Evolutionary conservation across 2,329 filamentous ascomycete species (phyloP), one percentile per base, ranked within the genome.

Genomic region (Lecanoromycetidae sp.): DNA sequence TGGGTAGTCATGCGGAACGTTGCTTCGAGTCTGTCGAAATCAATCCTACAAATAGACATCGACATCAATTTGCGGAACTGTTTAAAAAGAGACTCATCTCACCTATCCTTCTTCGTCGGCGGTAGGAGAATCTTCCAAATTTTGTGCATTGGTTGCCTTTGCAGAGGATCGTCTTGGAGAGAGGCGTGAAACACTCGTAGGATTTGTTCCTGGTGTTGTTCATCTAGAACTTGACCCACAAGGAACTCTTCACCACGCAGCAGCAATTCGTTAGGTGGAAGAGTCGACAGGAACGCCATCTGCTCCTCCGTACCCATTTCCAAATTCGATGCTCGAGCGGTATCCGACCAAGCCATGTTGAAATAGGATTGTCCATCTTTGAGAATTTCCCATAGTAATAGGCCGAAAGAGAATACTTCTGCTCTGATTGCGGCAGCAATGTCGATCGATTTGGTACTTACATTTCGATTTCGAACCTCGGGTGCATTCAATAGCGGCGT

Each of bases 361-460:
- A 45, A 45, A 37, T 4, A 45, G 23, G 29, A 45, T 17, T 45
- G 42, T 36, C 42, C 42, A 36, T 45, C 20, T 7, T 45, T 45
- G 19, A 45, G 27, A 15, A 45, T 37, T 17, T 45, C 42, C 42
- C 42, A 45, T 45, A 37, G 27, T 26, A 45, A 37, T n/a, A 45
- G 42, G 42, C 42, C 42, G 23, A 45, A 45, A 35, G 42, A 45
- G 19, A 45, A 45, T 35, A 37, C 23, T 13, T 45, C 42, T 36
- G 42, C 32, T 45, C 15, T 36, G 15, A 45, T 45, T 35, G 30
- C 42, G 32, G 30, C 30, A 36, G n/a, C 30, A 37, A 45, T 45
- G 27, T 45, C 42, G 7, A 37, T 17, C n/a, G 27, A 45, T 45
- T 8, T 23, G 32, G 17, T 17, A 15, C 30, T 19, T 22, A 27